Base-by-base conservation (phyloP, 257 asterid genomes). In the Buddleja alternifolia region DNA sequence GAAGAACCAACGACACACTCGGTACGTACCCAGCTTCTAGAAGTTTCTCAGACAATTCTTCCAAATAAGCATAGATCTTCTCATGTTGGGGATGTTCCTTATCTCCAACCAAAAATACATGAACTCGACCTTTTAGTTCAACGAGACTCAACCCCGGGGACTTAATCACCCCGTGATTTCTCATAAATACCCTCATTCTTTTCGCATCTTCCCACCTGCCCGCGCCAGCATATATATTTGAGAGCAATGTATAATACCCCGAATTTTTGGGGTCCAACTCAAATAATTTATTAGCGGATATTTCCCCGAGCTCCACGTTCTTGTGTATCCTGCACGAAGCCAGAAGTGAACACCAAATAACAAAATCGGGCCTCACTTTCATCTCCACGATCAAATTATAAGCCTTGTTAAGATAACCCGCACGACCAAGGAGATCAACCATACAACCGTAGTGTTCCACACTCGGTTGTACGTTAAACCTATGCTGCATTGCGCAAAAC, bases 341-440 rank as follows among this genome's bases (percentile, higher is more conserved):
- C 46, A 91, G 80, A 23, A 90, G 95, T 25, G 99, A 94, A 40
- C 95, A 84, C 99, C 97, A 94, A 70, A 94, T 82, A 50, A 89
- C 92, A 66, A 75, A 79, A 73, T 94, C 97, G 5, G 99, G 96
- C 39, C 63, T 74, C 55, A 75, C 84, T 79, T 77, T 86, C 97
- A 94, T 94, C 77, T 81, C 89, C 71, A 53, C 63, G 62, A 94
- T 81, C 78, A 94, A 78, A 78, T 77, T 57, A 78, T 91, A 89
- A 5, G 99, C 97, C 78, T 68, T 81, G 47, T 74, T 46, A n/a
- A 89, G 91, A 74, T 70, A 74, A 70, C 96, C 99, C n/a, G 89
- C 95, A 63, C 93, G 96, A 32, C 95, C 97, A 61, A 94, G 89
- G 68, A 94, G 99, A 82, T 94, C 99, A 53, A 91, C 89, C 86